A percentile compares a stretch with the other conserved stretches of the same genome.
phyloP scores from a whole-genome alignment of 306 rosid species.

The Geum urbanum region DNA sequence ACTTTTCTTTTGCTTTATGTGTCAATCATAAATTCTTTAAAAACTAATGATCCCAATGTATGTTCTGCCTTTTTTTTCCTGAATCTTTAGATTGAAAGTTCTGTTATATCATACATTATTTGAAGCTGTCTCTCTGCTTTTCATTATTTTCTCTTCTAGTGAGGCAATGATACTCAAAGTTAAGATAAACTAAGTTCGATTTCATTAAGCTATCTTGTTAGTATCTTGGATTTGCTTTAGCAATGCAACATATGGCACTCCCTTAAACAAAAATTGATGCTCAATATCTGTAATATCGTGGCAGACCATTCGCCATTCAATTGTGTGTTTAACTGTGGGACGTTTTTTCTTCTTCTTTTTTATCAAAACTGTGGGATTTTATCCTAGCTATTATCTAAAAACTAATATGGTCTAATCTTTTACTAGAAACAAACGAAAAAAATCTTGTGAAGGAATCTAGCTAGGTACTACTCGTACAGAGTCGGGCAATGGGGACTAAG shows the following conservation, averaged over 20 bases:
- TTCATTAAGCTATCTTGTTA: constrained; percentile 47
- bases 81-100: constrained; percentile 25
- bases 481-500: constrained; percentile 21
- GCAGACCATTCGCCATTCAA: too few relatives aligned
- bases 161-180: constrained; percentile 38
- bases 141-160: constrained; percentile 28
- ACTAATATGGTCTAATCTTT: too few relatives aligned
- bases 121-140: constrained; percentile 24
- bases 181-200: constrained; percentile 35
- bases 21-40: constrained; percentile 14
- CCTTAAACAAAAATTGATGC: constrained; percentile 33
- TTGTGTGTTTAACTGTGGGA: too few relatives aligned
- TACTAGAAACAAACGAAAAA: too few relatives aligned
- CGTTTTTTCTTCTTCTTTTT: too few relatives aligned
- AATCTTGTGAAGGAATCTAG: constrained; percentile 44
- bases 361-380: too few relatives aligned
- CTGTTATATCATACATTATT: constrained; percentile 11
- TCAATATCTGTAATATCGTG: constrained; percentile 5
- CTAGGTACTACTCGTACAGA: constrained; percentile 22
- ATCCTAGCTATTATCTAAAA: too few relatives aligned
- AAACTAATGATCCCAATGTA: constrained; percentile 10
- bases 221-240: constrained; percentile 45
- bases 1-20: constrained; percentile 25
- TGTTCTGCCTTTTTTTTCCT: constrained; percentile 13
- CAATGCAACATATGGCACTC: constrained; percentile 21